Conservation (phyloP, 768 basidiomycete genomes). For the Mycena chlorophos region DNA sequence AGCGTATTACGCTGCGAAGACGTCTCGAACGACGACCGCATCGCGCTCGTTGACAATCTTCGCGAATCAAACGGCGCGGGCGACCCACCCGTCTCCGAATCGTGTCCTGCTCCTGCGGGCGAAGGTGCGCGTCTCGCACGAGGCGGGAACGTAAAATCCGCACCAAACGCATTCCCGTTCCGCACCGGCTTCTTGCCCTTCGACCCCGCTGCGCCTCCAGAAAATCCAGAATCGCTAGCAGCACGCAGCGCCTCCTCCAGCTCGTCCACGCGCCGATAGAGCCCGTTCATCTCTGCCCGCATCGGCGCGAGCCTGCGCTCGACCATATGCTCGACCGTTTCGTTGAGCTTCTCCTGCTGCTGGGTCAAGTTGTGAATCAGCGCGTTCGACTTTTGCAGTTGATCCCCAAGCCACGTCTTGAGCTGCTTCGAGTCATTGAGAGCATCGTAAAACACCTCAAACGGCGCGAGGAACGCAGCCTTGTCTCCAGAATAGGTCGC, state of each 20-base stretch:
- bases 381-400: slow-evolving; percentile 62
- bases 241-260: slow-evolving; percentile 54
- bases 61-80: slow-evolving; percentile 52
- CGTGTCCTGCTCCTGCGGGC: slow-evolving; percentile 19
- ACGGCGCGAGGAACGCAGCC: slow-evolving; percentile 77
- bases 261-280: slow-evolving; percentile 67
- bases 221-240: slow-evolving; percentile 23
- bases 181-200: slow-evolving; percentile 36
- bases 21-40: slow-evolving; percentile 37
- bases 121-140: slow-evolving; percentile 5
- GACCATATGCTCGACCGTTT: slow-evolving; percentile 58
- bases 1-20: slow-evolving; percentile 29
- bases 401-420: slow-evolving; percentile 73
- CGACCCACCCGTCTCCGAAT: slow-evolving; percentile 44
- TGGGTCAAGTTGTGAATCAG: slow-evolving; percentile 53
- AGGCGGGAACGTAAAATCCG: slow-evolving; percentile 52
- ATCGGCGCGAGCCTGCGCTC: slow-evolving; percentile 61
- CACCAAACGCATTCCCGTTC: slow-evolving; percentile 39
- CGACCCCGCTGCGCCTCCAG: slow-evolving; percentile 30
- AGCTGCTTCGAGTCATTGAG: slow-evolving; percentile 78
- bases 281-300: slow-evolving; percentile 58
- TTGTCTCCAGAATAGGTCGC: slow-evolving; percentile 65
- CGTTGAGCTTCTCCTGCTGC: slow-evolving; percentile 64
- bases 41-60: slow-evolving; percentile 50
- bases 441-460: slow-evolving; percentile 83